Evolutionary conservation across 148 eudicot genomes (phyloP).

Genomic region (Rhododendron vialii): DNA sequence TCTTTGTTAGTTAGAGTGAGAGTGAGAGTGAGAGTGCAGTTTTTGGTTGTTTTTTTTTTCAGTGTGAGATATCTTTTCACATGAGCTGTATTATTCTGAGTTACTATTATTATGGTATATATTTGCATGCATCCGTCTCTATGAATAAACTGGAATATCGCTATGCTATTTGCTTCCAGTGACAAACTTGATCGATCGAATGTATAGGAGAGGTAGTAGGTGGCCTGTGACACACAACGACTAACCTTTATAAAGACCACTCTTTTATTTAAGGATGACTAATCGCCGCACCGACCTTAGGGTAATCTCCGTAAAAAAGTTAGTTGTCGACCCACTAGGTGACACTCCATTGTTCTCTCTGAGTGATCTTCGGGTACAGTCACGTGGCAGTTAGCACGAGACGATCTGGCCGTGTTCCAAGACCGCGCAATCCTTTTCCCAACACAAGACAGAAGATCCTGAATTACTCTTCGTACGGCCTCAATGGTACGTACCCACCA

Average conservation of each 20-base stretch:
- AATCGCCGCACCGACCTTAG: background rate
- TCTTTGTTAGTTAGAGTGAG: background rate
- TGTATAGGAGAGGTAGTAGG: no score
- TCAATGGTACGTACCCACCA: background rate
- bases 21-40: background rate
- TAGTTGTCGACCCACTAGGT: background rate
- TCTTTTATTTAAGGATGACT: background rate
- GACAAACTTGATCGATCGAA: background rate
- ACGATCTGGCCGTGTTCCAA: background rate
- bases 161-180: background rate
- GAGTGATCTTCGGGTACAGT: no score
- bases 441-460: background rate
- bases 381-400: no score
- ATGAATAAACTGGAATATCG: background rate
- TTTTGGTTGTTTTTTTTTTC: conserved; percentile 1
- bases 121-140: background rate
- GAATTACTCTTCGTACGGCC: background rate
- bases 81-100: conserved; percentile 26
- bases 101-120: background rate
- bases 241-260: no score
- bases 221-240: no score
- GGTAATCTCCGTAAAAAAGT: no score
- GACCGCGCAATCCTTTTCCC: background rate
- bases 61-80: conserved; percentile 15
- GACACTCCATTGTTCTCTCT: no score